These are phyloP conservation scores for Jacaranda mimosifolia DNA, from an alignment of 257 asterid genomes.

Conservation along the genomic window DNA sequence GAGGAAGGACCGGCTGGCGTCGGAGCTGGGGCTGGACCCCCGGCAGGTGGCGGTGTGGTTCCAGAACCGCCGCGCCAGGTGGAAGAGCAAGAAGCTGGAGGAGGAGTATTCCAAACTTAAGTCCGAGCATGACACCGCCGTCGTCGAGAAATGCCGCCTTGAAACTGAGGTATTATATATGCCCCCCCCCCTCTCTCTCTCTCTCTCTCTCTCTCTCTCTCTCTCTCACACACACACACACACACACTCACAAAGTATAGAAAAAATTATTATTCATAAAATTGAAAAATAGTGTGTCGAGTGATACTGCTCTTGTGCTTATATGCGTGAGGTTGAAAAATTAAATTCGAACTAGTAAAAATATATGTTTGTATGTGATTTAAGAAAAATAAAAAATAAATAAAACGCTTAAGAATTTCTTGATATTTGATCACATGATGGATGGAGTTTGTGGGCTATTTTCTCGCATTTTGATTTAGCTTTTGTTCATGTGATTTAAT, in stretches of 20 bases:
- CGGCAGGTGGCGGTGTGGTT: constrained; percentile 99
- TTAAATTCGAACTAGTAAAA: too few relatives aligned
- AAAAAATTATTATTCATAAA: too few relatives aligned
- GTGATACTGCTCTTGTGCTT: neutral
- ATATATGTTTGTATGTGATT: too few relatives aligned
- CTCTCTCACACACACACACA: neutral
- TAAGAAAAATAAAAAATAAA: too few relatives aligned
- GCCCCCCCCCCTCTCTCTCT: neutral
- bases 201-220: neutral
- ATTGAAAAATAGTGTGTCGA: too few relatives aligned
- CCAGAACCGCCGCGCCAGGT: constrained; percentile 86
- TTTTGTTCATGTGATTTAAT: too few relatives aligned
- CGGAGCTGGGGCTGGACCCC: constrained; percentile 84
- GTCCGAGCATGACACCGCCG: constrained; percentile 57
- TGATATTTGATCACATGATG: too few relatives aligned
- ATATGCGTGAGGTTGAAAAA: too few relatives aligned
- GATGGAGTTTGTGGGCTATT: too few relatives aligned
- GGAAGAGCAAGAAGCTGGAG: constrained; percentile 89
- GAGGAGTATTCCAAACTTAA: constrained; percentile 74
- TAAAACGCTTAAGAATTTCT: too few relatives aligned
- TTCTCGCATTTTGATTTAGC: too few relatives aligned
- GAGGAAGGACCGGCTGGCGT: constrained; percentile 84
- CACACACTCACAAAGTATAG: neutral
- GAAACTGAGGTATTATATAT: constrained; percentile 63
- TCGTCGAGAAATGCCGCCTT: constrained; percentile 73